Percentiles rank a stretch among this genome's conserved stretches.
These are phyloP conservation scores for Ochromonadaceae sp. DNA, from an alignment of 352 stramenopile species.

Conservation along the genomic window DNA sequence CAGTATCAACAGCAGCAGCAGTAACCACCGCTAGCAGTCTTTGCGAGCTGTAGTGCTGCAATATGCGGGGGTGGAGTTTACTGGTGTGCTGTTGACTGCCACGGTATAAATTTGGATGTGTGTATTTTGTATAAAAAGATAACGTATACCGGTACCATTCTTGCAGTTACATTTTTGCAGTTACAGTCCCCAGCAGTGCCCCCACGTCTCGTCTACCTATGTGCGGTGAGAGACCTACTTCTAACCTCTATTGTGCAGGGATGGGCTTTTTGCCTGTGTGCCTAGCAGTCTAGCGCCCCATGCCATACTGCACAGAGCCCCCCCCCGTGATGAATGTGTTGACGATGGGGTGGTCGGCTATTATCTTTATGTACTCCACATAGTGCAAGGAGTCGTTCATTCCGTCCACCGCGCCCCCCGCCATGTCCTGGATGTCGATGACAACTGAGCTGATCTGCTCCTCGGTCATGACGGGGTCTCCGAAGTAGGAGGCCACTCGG, in stretches of 20 bases:
- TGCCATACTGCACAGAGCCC: conserved; percentile 20
- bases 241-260: too few relatives aligned
- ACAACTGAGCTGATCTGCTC: conserved; percentile 25
- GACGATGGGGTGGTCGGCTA: conserved; percentile 26
- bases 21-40: too few relatives aligned
- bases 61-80: too few relatives aligned
- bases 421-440: conserved; percentile 9
- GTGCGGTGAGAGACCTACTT: too few relatives aligned
- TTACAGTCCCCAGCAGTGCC: not conserved
- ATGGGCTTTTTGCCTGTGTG: not conserved
- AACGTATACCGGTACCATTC: not conserved
- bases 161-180: not conserved
- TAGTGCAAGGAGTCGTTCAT: conserved; percentile 17
- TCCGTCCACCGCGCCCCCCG: conserved; percentile 1
- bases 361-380: conserved; percentile 24
- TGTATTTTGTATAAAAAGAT: not conserved
- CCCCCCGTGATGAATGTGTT: conserved; percentile 24
- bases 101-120: too few relatives aligned
- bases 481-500: conserved; percentile 30
- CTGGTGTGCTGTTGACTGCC: too few relatives aligned
- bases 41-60: too few relatives aligned
- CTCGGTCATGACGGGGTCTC: conserved; percentile 31
- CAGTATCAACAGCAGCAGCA: too few relatives aligned
- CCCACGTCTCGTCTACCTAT: not conserved
- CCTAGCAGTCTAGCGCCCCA: conserved; percentile 9